Conservation (phyloP, 495 filamentous ascomycete species). For the Penicillium paxilli region DNA sequence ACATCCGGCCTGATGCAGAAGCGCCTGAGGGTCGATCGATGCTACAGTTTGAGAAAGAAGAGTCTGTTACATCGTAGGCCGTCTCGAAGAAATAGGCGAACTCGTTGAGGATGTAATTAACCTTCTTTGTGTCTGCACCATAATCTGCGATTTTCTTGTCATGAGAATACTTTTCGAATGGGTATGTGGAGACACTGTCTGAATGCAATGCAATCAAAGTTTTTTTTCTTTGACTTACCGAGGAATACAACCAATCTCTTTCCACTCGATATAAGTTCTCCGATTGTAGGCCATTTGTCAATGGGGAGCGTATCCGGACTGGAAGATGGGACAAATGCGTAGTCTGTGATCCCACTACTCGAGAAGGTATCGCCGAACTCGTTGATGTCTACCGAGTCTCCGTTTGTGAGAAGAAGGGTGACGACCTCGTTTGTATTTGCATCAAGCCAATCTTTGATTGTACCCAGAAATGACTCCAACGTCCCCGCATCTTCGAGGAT, state of each 20-base stretch:
- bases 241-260: conserved; percentile 65
- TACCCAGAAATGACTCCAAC: conserved; percentile 55
- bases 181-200: background rate
- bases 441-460: conserved; percentile 66
- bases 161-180: background rate
- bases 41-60: conserved; percentile 52
- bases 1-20: conserved; percentile 49
- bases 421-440: conserved; percentile 65
- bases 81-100: conserved; percentile 75
- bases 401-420: conserved; percentile 69
- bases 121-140: conserved; percentile 44
- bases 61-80: conserved; percentile 58
- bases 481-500: conserved; percentile 63
- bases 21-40: conserved; percentile 59
- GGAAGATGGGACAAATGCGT: conserved; percentile 55
- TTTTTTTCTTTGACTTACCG: conserved; percentile 26
- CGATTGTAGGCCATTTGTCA: conserved; percentile 62
- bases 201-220: background rate
- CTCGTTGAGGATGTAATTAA: conserved; percentile 67
- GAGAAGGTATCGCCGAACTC: conserved; percentile 56
- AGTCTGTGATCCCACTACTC: conserved; percentile 53
- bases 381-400: conserved; percentile 50
- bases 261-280: conserved; percentile 57
- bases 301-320: conserved; percentile 27
- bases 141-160: conserved; percentile 32